Conservation (phyloP, 1,139 yeast genomes). For the Yamadazyma songkhlaensis region DNA sequence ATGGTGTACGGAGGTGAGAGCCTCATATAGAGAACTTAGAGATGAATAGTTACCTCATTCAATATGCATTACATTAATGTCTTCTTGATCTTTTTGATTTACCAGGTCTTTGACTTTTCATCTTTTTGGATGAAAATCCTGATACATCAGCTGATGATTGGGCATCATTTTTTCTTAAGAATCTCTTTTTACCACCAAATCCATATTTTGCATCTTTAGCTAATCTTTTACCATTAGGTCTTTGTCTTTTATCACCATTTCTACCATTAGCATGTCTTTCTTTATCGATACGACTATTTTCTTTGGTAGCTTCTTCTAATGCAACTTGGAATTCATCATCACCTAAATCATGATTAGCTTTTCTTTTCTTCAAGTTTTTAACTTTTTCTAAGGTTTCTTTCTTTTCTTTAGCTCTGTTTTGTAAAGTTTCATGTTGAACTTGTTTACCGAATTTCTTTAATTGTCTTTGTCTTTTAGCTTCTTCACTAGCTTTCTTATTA, state of each 20-base stretch:
- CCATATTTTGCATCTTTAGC: slow-evolving; percentile 66
- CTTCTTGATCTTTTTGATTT: slow-evolving; percentile 57
- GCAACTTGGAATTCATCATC: slow-evolving; percentile 70
- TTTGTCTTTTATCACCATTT: slow-evolving; percentile 33
- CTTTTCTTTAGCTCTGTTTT: slow-evolving; percentile 93
- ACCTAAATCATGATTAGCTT: slow-evolving; percentile 70
- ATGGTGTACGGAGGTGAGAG: neutral
- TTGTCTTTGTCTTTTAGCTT: slow-evolving; percentile 90
- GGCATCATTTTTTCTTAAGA: slow-evolving; percentile 70
- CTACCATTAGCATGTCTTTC: slow-evolving; percentile 17
- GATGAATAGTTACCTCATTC: neutral
- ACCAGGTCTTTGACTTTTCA: slow-evolving; percentile 66
- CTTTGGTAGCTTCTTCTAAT: slow-evolving; percentile 79
- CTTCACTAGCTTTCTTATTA: slow-evolving; percentile 87
- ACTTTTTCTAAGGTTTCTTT: slow-evolving; percentile 87
- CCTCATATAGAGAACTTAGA: neutral
- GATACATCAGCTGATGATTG: slow-evolving; percentile 69
- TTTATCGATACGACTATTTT: slow-evolving; percentile 30
- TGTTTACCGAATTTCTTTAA: slow-evolving; percentile 97
- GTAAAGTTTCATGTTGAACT: slow-evolving; percentile 91
- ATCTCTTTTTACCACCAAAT: slow-evolving; percentile 74
- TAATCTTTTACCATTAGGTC: slow-evolving; percentile 58
- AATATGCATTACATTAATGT: slow-evolving; percentile 8
- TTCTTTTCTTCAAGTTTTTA: slow-evolving; percentile 82
- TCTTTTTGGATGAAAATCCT: slow-evolving; percentile 57